Conservation (phyloP, 2,329 filamentous ascomycete species). For the Claviceps purpurea region DNA sequence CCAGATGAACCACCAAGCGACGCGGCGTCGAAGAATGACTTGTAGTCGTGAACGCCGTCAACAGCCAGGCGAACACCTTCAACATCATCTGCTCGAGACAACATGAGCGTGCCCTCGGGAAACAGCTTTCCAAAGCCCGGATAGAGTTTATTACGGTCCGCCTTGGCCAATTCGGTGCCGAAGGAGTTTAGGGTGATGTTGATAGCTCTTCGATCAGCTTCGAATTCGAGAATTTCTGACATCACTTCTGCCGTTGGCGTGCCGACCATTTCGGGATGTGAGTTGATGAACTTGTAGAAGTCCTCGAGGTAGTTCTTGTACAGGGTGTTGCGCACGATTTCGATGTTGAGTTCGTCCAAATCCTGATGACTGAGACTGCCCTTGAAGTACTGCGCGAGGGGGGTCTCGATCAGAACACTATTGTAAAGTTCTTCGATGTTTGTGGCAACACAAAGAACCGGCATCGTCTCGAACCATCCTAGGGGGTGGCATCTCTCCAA, state of each 20-base stretch:
- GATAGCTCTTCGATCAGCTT: constrained; percentile 91
- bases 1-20: constrained; percentile 59
- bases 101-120: constrained; percentile 87
- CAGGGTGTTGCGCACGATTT: constrained; percentile 94
- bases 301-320: constrained; percentile 99
- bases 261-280: constrained; percentile 69
- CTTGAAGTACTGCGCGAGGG: constrained; percentile 93
- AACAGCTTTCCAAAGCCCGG: constrained; percentile 83
- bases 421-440: constrained; percentile 99
- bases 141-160: constrained; percentile 90
- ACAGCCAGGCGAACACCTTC: constrained; percentile 90
- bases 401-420: constrained; percentile 92
- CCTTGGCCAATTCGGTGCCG: constrained; percentile 87
- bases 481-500: constrained; percentile 92
- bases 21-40: constrained; percentile 87
- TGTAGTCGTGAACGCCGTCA: constrained; percentile 87
- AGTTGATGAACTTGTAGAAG: constrained; percentile 90
- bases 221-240: constrained; percentile 90
- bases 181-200: constrained; percentile 99
- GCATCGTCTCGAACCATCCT: constrained; percentile 98
- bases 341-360: constrained; percentile 96
- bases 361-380: constrained; percentile 91
- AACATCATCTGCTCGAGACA: constrained; percentile 86
- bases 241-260: constrained; percentile 90
- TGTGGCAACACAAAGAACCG: constrained; percentile 90